Evolutionary conservation across 2,329 filamentous ascomycete species (phyloP), one percentile per base, ranked within the genome.

Genomic region (Claviceps maximensis): DNA sequence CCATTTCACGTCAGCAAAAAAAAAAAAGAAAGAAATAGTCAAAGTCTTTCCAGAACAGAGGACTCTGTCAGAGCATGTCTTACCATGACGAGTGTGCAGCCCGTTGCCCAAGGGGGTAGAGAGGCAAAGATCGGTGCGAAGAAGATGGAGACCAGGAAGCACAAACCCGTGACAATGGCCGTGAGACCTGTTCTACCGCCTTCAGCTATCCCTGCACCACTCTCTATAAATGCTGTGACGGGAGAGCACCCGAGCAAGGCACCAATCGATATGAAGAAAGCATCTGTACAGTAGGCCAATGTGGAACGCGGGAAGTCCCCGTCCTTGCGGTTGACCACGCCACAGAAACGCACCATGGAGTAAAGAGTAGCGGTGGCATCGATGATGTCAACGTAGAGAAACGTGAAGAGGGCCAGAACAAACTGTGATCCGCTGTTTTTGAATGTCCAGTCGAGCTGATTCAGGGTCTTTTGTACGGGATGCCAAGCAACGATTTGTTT

Each of bases 241-340:
- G 86, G 86, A 0, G 84, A 84, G 45, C 75, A 79, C 2, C 84
- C 86, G 54, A 89, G 75, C 0, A 89, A 71, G 0, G 82, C 78
- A 3, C 84, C 83, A 49, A 89, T 78, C 0, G 83, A 85, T 57
- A 89, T 87, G 55, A 82, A 83, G 15, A 82, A 67, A 1, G 85
- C 84, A 58, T 89, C 85, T 3, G 79, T 80, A 59, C 78, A 84
- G 65, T 88, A 89, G 1, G 89, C 89, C 33, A 91, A 70, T 1
- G 89, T 88, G 2, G 86, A 90, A 42, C 88, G 83, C 51, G 90
- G 87, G 57, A 95, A 95, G 64, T 94, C 88, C n/a, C 83, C 81
- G 2, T 84, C 80, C 47, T 78, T 74, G 58, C 76, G 68, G 62
- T 83, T 75, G 58, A 86, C 79, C 46, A 78, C 77, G 29, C 81